Evolutionary conservation across 352 stramenopile genomes (phyloP), one percentile per base, ranked within the genome.

Genomic region (Phytophthora tentaculata): DNA sequence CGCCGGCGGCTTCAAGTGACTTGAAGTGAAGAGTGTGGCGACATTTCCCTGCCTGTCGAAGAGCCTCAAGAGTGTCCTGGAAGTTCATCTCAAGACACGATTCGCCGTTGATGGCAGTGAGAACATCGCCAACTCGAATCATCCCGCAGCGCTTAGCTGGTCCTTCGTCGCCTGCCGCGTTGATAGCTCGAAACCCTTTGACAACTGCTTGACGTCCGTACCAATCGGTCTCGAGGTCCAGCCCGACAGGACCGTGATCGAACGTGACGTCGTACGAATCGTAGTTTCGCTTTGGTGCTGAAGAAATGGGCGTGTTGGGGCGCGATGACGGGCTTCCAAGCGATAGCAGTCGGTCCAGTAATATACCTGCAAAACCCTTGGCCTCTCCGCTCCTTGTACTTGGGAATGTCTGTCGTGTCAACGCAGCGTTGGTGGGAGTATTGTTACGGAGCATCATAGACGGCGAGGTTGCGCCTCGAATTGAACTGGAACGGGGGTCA

Each of bases 241-340:
- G 61, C 5, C 84, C 84, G 20, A 90, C 85, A 26, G 84, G 84
- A 14, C 80, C 83, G 29, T 76, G 74, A 10, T 82, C 80, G 49
- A 90, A 92, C 16, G 76, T 87, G 52, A 90, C 78, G 32, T 90
- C 83, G 53, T 90, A 92, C 44, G 83, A 85, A 54, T 92, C 83
- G 61, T 88, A 91, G 39, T 76, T 87, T 57, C 69, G 23, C n/a
- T 54, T 70, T 24, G 59, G 19, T 24, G 35, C 56, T 57, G 24
- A 17, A 19, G 49, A 39, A 37, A 23, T 52, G 4, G 43, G 17
- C 9, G 22, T 41, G n/a, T 28, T 53, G 23, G 19, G 29, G 17
- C 74, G 80, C 7, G 68, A 56, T 5, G 51, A 51, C 2, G 50
- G 22, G 43, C 43, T 64, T 53, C 61, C 48, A 49, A 76, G 56